Percentiles rank a stretch among this genome's conserved stretches.
phyloP scores from a whole-genome alignment of 345 rosid species.

The Erucastrum elatum region DNA sequence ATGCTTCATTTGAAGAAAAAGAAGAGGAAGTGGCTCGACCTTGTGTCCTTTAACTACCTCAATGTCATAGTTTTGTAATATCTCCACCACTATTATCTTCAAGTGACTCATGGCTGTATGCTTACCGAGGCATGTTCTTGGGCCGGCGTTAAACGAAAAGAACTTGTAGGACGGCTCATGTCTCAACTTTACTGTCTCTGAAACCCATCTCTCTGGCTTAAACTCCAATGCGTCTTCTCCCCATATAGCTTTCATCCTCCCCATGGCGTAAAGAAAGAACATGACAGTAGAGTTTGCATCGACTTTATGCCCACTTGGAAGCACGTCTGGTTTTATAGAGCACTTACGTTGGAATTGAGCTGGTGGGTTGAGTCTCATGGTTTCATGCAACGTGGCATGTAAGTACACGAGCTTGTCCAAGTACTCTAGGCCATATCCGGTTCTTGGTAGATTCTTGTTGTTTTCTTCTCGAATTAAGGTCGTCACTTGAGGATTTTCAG shows the following conservation, averaged over 20 bases:
- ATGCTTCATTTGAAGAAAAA: background rate
- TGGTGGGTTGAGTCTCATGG: background rate
- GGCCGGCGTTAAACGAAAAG: background rate
- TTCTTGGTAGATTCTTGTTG: background rate
- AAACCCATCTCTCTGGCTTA: slow-evolving; percentile 36
- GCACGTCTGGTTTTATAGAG: background rate
- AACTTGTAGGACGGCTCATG: slow-evolving; percentile 3
- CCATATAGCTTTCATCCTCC: slow-evolving; percentile 34
- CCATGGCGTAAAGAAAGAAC: slow-evolving; percentile 26
- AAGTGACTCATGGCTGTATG: background rate
- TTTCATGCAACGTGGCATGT: background rate
- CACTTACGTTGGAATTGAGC: background rate
- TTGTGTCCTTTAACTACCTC: background rate
- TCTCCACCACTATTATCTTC: background rate
- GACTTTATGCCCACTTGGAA: background rate
- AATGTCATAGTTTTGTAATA: background rate
- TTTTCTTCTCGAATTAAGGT: background rate
- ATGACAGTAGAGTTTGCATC: slow-evolving; percentile 2
- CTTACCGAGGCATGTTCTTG: background rate
- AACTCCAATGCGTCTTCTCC: slow-evolving; percentile 34
- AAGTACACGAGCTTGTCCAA: slow-evolving; percentile 1
- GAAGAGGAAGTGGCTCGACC: background rate
- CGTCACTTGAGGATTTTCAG: background rate
- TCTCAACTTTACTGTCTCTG: background rate
- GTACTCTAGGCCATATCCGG: background rate